Conservation (phyloP, 2,329 filamentous ascomycete genomes). For the Aspergillus neoniger region DNA sequence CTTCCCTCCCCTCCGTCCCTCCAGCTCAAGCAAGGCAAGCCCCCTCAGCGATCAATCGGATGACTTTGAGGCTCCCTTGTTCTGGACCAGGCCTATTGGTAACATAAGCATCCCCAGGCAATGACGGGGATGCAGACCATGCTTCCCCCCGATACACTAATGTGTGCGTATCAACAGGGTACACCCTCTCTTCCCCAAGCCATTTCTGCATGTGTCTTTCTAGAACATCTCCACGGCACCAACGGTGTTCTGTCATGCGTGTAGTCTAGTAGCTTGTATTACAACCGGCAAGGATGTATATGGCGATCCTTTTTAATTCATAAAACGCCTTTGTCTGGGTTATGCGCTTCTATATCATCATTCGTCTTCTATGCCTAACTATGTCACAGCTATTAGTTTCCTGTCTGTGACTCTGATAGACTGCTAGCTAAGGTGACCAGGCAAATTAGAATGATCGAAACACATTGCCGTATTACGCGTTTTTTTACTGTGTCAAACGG, state of each 20-base stretch:
- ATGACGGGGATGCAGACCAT: constrained; percentile 30
- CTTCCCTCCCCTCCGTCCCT: neutral
- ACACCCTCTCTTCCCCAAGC: constrained; percentile 12
- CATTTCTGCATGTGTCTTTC: constrained; percentile 17
- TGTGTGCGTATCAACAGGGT: constrained; percentile 26
- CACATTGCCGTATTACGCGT: neutral
- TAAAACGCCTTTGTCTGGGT: too few relatives aligned
- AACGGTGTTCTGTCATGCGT: neutral
- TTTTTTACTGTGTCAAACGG: neutral
- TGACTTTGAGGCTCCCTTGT: neutral
- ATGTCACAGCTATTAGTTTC: too few relatives aligned
- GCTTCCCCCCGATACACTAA: constrained; percentile 40
- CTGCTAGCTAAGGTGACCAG: neutral
- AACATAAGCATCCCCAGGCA: constrained; percentile 16
- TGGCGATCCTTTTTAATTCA: neutral
- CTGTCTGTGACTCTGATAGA: neutral
- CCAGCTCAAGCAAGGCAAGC: neutral
- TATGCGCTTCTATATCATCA: too few relatives aligned
- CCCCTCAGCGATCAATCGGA: neutral
- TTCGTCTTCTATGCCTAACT: too few relatives aligned
- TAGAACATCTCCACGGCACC: constrained; percentile 15
- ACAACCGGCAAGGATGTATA: neutral
- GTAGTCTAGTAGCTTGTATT: neutral
- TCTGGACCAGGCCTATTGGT: constrained; percentile 7
- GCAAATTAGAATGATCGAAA: neutral